A percentile compares a stretch with the other conserved stretches of the same genome.
phyloP scores from a whole-genome alignment of 2,329 filamentous ascomycete genomes.

The Tolypocladium ophioglossoides region DNA sequence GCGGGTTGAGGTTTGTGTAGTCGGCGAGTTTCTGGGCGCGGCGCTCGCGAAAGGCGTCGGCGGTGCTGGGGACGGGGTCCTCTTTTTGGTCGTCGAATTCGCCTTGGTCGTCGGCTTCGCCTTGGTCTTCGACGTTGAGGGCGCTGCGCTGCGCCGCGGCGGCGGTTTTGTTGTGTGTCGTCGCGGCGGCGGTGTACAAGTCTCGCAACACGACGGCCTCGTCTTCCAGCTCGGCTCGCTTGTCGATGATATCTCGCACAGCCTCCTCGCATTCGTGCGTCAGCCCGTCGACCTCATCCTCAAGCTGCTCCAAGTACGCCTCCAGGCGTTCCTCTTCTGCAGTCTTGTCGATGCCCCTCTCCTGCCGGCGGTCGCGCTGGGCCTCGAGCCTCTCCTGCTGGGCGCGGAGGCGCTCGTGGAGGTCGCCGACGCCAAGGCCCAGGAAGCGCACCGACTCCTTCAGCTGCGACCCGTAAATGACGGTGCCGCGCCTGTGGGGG shows the following conservation, averaged over 20 bases:
- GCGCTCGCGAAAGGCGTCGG: conserved; percentile 24
- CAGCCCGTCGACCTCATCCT: conserved; percentile 27
- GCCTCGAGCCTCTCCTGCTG: conserved; percentile 22
- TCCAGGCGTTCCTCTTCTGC: conserved; percentile 27
- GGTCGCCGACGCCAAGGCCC: conserved; percentile 31
- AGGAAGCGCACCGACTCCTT: conserved; percentile 32
- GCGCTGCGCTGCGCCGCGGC: conserved; percentile 4
- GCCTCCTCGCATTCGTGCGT: conserved; percentile 35
- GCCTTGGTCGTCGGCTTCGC: conserved; percentile 6
- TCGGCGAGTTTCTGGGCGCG: conserved; percentile 26
- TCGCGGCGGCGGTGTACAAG: conserved; percentile 15
- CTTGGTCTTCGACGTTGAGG: conserved; percentile 3
- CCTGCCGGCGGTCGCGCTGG: conserved; percentile 22
- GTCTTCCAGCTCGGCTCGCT: conserved; percentile 38
- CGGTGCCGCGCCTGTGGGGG: conserved; percentile 26
- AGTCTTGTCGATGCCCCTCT: conserved; percentile 23
- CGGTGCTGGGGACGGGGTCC: conserved; percentile 12
- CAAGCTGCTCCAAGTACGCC: conserved; percentile 26
- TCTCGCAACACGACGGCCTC: conserved; percentile 27
- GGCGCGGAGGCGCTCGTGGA: conserved; percentile 36
- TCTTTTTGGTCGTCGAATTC: conserved; percentile 12
- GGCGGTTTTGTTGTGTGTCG: conserved; percentile 4
- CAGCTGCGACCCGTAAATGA: conserved; percentile 35
- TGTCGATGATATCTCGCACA: conserved; percentile 38
- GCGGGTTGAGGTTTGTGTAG: conserved; percentile 29